Base-by-base conservation (phyloP, 2,329 filamentous ascomycete genomes). In the Epichloe aotearoae region DNA sequence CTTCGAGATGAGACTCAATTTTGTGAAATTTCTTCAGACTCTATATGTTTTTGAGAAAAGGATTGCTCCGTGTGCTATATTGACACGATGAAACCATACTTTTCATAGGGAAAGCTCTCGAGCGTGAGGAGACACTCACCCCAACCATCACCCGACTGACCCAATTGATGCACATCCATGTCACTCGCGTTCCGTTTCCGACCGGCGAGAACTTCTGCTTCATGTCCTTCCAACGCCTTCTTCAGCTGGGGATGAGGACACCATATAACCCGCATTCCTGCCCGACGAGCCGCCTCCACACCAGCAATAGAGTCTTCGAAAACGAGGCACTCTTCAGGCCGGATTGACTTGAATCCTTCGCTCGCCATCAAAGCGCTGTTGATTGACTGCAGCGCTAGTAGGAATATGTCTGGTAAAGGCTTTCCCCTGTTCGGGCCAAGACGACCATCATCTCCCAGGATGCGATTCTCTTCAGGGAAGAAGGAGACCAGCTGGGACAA, bases 291-390 rank as follows among this genome's bases (percentile, higher is more conserved):
- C 15, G 47, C 38, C 26, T 49, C 47, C 14, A 23, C 30, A 5
- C 47, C 47, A 12, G 47, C 23, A 12, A 49, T 6, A 37, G 26
- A 11, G 17, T 49, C 47, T 37, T 49, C 47, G 36, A 49, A 49
- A n/a, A 49, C 47, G n/a, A 49, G 36, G 30, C 38, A 49, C 30
- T 49, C 47, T 11, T 44, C 39, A 5, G 47, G 47, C 40, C 7
- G 41, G 17, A 49, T 26, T 5, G 39, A 6, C 17, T 23, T 8
- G 26, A 10, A 10, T 4, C 8, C 7, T 17, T 49, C 40, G 17
- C 40, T 20, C n/a, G 47, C 23, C 15, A n/a, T 5, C 12, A 49
- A 20, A 10, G 37, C 38, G 15, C 41, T 37, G 40, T 49, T 49
- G 3, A 49, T 17, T 15, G 47, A 36, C 38, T 44, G 11, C 10